Evolutionary conservation across 371 early-diverging fungal genomes (phyloP).

Genomic region (Funneliformis caledonium): DNA sequence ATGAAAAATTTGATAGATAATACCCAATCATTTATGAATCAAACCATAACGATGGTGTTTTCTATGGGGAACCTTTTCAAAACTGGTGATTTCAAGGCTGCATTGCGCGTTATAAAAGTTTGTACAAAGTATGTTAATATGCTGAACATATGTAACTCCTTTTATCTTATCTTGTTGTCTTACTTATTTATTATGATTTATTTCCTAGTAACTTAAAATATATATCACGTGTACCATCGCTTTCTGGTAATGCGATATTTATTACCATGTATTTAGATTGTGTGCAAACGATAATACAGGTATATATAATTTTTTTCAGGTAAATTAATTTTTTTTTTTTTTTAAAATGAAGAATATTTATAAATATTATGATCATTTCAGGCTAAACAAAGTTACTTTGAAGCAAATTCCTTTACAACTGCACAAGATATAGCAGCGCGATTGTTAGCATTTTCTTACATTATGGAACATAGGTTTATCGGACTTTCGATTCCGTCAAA

Average conservation of each 20-base stretch:
- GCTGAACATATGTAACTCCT: not conserved
- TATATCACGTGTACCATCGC: constrained; percentile 47
- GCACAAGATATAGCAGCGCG: constrained; percentile 46
- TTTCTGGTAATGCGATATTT: constrained; percentile 51
- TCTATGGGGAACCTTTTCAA: not conserved
- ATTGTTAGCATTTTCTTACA: constrained; percentile 48
- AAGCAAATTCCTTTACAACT: constrained; percentile 45
- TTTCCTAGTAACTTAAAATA: constrained; percentile 43
- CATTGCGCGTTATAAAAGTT: not conserved
- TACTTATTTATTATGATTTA: not conserved
- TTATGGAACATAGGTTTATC: constrained; percentile 30
- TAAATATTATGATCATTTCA: constrained; percentile 11
- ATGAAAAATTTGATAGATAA: not conserved
- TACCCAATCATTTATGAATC: constrained; percentile 30
- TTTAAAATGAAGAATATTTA: not conserved
- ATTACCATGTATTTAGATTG: constrained; percentile 53
- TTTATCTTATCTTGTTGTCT: not conserved
- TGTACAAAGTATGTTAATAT: constrained; percentile 23
- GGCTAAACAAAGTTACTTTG: constrained; percentile 48
- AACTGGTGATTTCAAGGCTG: constrained; percentile 1
- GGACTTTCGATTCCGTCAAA: constrained; percentile 41
- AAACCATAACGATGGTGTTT: constrained; percentile 10
- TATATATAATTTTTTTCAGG: constrained; percentile 13
- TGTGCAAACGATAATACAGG: constrained; percentile 49
- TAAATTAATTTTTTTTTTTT: not conserved